Evolutionary conservation across 768 basidiomycete genomes (phyloP).

Genomic region (Boletus pseudopeckii): DNA sequence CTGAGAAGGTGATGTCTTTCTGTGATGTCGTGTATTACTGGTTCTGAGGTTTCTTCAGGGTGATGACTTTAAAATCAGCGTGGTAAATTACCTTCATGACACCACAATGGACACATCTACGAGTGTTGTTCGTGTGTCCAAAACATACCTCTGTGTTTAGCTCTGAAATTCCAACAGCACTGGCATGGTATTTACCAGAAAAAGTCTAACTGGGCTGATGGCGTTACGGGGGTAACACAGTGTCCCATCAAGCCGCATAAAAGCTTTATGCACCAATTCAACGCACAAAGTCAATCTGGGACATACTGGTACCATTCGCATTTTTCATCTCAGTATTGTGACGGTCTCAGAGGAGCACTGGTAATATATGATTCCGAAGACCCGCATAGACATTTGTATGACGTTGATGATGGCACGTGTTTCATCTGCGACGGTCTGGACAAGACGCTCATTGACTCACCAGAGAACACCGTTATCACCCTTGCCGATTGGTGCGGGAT

Average conservation of each 20-base stretch:
- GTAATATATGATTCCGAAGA: conserved; percentile 43
- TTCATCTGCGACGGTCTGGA: not conserved
- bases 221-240: conserved; percentile 37
- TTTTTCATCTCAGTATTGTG: conserved; percentile 39
- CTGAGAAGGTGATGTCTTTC: conserved; percentile 30
- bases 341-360: conserved; percentile 27
- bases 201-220: conserved; percentile 44
- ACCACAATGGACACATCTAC: conserved; percentile 48
- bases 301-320: conserved; percentile 38
- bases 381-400: conserved; percentile 37
- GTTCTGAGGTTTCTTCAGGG: conserved; percentile 27
- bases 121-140: conserved; percentile 40
- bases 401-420: conserved; percentile 41
- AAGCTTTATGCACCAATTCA: conserved; percentile 23
- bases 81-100: conserved; percentile 44
- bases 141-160: not conserved
- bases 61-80: conserved; percentile 39
- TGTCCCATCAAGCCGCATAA: conserved; percentile 26
- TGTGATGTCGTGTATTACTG: not conserved
- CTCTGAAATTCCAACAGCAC: conserved; percentile 34
- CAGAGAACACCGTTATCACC: conserved; percentile 43
- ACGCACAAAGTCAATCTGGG: conserved; percentile 22
- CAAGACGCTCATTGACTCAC: not conserved
- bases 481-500: conserved; percentile 27
- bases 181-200: conserved; percentile 53